Base-by-base conservation (phyloP, 441 rosid species). In the Viola pubescens region DNA sequence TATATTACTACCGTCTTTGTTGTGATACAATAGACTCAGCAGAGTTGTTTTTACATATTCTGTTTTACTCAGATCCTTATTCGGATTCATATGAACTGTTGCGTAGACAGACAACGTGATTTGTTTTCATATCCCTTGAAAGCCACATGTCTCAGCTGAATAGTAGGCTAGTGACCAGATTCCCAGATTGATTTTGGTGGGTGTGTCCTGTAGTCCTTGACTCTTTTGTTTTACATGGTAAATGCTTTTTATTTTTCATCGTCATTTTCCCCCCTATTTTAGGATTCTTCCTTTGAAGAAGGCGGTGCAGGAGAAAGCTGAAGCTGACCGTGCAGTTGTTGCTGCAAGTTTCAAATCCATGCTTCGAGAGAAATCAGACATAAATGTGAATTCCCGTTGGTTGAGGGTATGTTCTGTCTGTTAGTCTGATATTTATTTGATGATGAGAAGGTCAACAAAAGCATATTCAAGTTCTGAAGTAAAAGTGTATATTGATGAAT, bases 231-330 rank as follows among this genome's bases (percentile, higher is more conserved):
- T 64, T 63, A 65, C 65, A 53, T 61, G 61, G 43, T 59, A 60
- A 8, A 45, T 58, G 43, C 4, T 4, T 52, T 48, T 57, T 58
- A 12, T 11, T 61, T 51, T 37, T 57, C 34, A 26, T 26, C n/a
- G 9, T 13, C 11, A 3, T 41, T 2, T 48, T 47, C 73, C 55
- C 44, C 69, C 71, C 46, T n/a, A 40, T 68, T 75, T 58, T 71
- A 94, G 98, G 82, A 83, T 91, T 62, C 71, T 81, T 62, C 77
- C 83, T 60, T 71, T 94, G 69, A 94, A 81, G 77, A 88, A 71
- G 77, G 84, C 82, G 57, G 88, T 86, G 64, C 82, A 84, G 66
- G 88, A 85, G 68, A 94, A 84, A 73, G 87, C 81, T 63, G 89
- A 71, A 71, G 97, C 87, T 70, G 65, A 77, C 56, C 96, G 89